These are phyloP conservation scores for Colletotrichum theobromicola DNA, from an alignment of 2,329 filamentous ascomycete genomes.

Conservation along the genomic window DNA sequence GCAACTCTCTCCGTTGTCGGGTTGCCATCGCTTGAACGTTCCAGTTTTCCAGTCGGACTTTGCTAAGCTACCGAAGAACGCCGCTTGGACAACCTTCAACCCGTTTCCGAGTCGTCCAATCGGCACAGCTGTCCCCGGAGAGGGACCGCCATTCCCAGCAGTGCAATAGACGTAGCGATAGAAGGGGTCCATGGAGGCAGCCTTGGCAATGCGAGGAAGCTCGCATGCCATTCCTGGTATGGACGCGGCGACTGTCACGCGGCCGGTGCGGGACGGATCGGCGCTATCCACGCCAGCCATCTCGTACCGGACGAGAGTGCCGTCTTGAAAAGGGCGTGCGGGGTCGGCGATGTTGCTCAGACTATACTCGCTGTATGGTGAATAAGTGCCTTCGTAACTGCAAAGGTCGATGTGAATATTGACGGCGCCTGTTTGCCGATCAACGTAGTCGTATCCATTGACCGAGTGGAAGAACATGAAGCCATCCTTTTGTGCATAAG, in stretches of 20 bases:
- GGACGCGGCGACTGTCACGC: slow-evolving; percentile 10
- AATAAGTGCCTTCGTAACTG: slow-evolving; percentile 14
- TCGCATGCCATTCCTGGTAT: slow-evolving; percentile 20
- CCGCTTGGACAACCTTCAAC: slow-evolving; percentile 11
- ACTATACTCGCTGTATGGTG: slow-evolving; percentile 30
- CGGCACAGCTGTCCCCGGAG: slow-evolving; percentile 21
- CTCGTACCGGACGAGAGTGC: slow-evolving; percentile 20
- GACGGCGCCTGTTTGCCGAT: not conserved
- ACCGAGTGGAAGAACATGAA: slow-evolving; percentile 25
- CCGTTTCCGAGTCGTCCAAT: slow-evolving; percentile 11
- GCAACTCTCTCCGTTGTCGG: slow-evolving; percentile 27
- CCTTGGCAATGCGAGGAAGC: slow-evolving; percentile 24
- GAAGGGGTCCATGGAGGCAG: slow-evolving; percentile 6
- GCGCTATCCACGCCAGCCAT: not conserved
- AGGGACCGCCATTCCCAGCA: slow-evolving; percentile 13
- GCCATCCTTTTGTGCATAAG: slow-evolving; percentile 4
- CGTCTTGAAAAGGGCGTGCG: not conserved
- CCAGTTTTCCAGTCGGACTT: slow-evolving; percentile 25
- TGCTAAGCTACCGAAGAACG: slow-evolving; percentile 20
- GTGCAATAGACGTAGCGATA: slow-evolving; percentile 25
- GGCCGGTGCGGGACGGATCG: not conserved
- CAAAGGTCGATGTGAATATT: slow-evolving; percentile 25
- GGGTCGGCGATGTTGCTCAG: slow-evolving; percentile 32
- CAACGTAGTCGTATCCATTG: slow-evolving; percentile 23
- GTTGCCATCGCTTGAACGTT: slow-evolving; percentile 20